Conservation (phyloP, 2,329 filamentous ascomycete species). For the Aspergillus sp. region DNA sequence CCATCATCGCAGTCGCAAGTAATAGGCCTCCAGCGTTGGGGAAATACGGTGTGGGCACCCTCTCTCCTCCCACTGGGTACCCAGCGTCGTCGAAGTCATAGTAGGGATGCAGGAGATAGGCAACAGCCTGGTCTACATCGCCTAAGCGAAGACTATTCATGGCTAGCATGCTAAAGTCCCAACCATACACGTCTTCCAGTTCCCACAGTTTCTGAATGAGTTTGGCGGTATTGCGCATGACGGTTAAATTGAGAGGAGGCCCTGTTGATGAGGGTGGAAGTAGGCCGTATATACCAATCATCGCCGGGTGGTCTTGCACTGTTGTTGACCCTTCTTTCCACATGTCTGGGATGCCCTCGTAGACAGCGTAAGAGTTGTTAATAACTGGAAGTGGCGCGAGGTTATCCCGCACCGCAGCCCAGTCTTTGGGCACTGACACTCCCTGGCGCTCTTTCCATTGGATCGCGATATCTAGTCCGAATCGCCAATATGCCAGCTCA, state of each 20-base stretch:
- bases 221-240: constrained; percentile 39
- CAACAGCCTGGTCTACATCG: constrained; percentile 43
- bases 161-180: constrained; percentile 50
- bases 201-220: constrained; percentile 45
- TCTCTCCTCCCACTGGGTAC: constrained; percentile 50
- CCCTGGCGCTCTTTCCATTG: constrained; percentile 54
- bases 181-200: constrained; percentile 45
- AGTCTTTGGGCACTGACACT: constrained; percentile 45
- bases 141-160: constrained; percentile 48
- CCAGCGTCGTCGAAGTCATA: constrained; percentile 59
- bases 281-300: constrained; percentile 48
- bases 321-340: constrained; percentile 33
- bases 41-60: constrained; percentile 60
- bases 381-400: constrained; percentile 55
- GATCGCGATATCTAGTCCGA: constrained; percentile 56
- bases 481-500: constrained; percentile 62
- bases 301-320: constrained; percentile 46
- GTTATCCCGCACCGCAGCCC: constrained; percentile 52
- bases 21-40: constrained; percentile 53
- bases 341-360: constrained; percentile 52
- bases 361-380: constrained; percentile 55
- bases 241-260: constrained; percentile 36
- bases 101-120: constrained; percentile 48
- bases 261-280: constrained; percentile 37
- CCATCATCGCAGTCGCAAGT: constrained; percentile 57